phyloP scores from a whole-genome alignment of 495 filamentous ascomycete genomes.

The Beverwykella pulmonaria region DNA sequence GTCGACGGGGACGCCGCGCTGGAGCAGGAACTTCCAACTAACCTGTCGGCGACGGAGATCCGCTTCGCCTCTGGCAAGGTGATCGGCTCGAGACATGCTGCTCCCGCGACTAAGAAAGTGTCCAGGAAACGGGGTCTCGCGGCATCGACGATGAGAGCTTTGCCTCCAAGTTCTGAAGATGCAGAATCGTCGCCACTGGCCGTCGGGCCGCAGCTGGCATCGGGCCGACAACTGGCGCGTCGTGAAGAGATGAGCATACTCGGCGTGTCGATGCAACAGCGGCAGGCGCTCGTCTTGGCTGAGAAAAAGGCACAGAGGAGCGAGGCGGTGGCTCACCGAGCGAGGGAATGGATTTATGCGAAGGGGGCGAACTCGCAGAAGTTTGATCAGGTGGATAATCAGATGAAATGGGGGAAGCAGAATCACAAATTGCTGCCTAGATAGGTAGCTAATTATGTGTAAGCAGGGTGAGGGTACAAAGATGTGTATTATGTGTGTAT shows the following conservation, averaged over 20 bases:
- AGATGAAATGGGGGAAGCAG: slow-evolving; percentile 34
- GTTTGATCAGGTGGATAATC: slow-evolving; percentile 30
- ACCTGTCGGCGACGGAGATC: slow-evolving; percentile 34
- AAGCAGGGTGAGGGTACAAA: no score
- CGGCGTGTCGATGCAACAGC: slow-evolving; percentile 34
- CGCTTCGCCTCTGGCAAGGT: slow-evolving; percentile 33
- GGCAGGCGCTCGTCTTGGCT: slow-evolving; percentile 23
- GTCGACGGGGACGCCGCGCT: slow-evolving; percentile 10
- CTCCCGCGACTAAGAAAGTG: slow-evolving; percentile 17
- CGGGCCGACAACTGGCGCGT: slow-evolving; percentile 25
- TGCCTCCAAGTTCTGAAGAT: neutral
- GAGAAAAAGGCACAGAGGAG: slow-evolving; percentile 41
- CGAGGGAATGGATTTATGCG: slow-evolving; percentile 36
- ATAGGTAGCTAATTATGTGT: neutral
- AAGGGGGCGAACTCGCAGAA: slow-evolving; percentile 35
- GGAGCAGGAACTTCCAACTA: slow-evolving; percentile 7
- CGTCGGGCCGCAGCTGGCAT: neutral
- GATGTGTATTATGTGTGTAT: no score
- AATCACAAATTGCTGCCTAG: slow-evolving; percentile 25
- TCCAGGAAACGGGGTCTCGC: slow-evolving; percentile 1
- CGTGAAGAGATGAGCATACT: slow-evolving; percentile 38
- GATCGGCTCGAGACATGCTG: slow-evolving; percentile 23
- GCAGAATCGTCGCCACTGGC: neutral
- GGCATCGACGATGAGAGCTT: neutral
- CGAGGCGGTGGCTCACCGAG: slow-evolving; percentile 25